Evolutionary conservation across 2,329 filamentous ascomycete species (phyloP), one percentile per base, ranked within the genome.

Genomic region (Alternaria brassicicola): DNA sequence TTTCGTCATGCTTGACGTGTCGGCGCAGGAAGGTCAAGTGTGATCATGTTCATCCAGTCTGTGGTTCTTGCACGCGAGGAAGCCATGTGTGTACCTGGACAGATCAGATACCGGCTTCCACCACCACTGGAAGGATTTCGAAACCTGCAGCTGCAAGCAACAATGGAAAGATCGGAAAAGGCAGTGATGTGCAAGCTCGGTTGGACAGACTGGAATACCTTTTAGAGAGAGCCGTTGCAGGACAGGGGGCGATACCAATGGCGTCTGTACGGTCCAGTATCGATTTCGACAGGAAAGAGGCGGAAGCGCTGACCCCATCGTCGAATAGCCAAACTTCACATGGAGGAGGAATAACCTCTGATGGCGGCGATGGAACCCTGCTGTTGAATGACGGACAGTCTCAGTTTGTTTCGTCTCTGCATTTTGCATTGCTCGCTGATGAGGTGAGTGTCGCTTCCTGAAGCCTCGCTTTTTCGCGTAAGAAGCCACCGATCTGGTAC

Each of bases 361-460:
- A 78, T 51, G 72, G 71, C 43, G 66, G 73, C 31, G 69, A 77
- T 55, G 76, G 76, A 5, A 77, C 74, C 7, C 57, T 78, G 6
- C 57, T 78, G 15, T 58, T 78, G 6, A 76, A 78, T 33, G 74
- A 72, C 28, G 75, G 75, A 10, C 70, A 77, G 35, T 72, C 74
- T n/a, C 72, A 77, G 26, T 78, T 78, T 50, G 76, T 78, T 2
- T 78, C 76, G 5, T 77, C 76, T 28, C 59, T 78, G n/a, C 76
- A 78, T 49, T 78, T 73, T 57, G 74, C 76, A 17, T 61, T 78
- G n/a, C 62, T 78, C 36, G 75, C 76, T 35, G 76, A 78, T 17
- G 75, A 78, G 68, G 76, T 77, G 57, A 61, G 70, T 61, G 8
- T 13, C 12, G 28, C 13, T 25, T n/a, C 49, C 30, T n/a, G 28